These are phyloP conservation scores for Panaeolus papilionaceus DNA, from an alignment of 768 basidiomycete genomes.

Conservation along the genomic window DNA sequence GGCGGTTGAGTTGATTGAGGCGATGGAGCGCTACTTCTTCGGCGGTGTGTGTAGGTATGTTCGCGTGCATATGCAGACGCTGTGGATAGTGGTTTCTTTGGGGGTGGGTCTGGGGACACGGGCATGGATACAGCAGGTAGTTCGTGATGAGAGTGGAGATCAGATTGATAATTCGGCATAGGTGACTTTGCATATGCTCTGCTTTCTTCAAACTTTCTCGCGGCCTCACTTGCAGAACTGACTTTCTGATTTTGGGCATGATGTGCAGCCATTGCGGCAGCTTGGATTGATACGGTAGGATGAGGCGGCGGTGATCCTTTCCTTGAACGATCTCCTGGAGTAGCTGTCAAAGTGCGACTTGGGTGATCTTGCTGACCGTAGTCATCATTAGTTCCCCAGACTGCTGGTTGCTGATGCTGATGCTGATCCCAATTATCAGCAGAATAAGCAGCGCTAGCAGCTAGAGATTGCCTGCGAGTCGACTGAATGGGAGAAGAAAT, in stretches of 20 bases:
- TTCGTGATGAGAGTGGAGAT: conserved; percentile 22
- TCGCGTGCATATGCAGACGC: conserved; percentile 12
- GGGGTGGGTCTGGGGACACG: conserved; percentile 32
- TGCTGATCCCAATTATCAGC: conserved; percentile 6
- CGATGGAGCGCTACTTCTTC: conserved; percentile 10
- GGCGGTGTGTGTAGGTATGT: not conserved
- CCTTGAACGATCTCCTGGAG: conserved; percentile 30
- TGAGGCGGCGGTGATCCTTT: conserved; percentile 28
- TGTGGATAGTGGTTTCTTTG: conserved; percentile 24
- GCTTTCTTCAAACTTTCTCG: conserved; percentile 31
- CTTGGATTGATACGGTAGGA: conserved; percentile 28
- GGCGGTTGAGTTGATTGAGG: conserved; percentile 18
- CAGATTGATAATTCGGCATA: conserved; percentile 17
- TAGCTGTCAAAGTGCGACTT: conserved; percentile 32
- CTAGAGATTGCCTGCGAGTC: not conserved
- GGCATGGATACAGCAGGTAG: conserved; percentile 27
- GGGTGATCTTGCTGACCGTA: conserved; percentile 25
- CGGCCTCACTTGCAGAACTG: conserved; percentile 38
- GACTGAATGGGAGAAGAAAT: conserved; percentile 21
- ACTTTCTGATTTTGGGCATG: conserved; percentile 27
- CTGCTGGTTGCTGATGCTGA: conserved; percentile 26
- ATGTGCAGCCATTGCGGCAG: conserved; percentile 28
- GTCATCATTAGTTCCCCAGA: conserved; percentile 26
- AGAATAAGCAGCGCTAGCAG: conserved; percentile 8
- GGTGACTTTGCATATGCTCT: conserved; percentile 18